Conservation (phyloP, 306 rosid genomes). For the Prunus armeniaca region DNA sequence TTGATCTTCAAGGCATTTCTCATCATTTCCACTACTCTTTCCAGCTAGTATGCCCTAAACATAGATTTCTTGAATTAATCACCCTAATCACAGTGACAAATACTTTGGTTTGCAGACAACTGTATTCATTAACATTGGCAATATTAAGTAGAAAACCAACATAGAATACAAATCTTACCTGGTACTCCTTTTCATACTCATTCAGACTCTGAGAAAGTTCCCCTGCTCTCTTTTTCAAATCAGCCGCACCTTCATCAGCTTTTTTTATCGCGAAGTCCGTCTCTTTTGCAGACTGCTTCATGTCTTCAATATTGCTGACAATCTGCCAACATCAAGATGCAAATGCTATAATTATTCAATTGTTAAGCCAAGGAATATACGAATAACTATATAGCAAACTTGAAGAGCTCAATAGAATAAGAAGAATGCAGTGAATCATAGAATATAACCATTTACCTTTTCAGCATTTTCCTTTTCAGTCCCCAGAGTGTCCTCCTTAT, state of each 20-base stretch:
- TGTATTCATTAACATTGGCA: constrained; percentile 13
- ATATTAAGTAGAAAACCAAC: constrained; percentile 5
- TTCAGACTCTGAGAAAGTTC: constrained; percentile 69
- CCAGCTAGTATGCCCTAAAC: constrained; percentile 84
- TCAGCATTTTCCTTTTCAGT: constrained; percentile 73
- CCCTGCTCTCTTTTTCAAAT: constrained; percentile 64
- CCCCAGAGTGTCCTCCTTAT: constrained; percentile 72
- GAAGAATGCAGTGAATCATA: not conserved
- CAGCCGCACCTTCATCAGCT: constrained; percentile 91
- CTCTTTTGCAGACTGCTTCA: constrained; percentile 70
- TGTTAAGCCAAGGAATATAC: not conserved
- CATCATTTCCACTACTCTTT: constrained; percentile 86
- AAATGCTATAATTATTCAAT: constrained; percentile 15
- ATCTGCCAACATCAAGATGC: constrained; percentile 46
- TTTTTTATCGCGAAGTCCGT: constrained; percentile 64
- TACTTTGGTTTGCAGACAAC: constrained; percentile 8
- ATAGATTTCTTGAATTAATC: constrained; percentile 6
- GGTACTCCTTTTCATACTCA: constrained; percentile 77
- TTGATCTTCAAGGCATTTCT: constrained; percentile 92
- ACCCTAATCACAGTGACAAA: not conserved
- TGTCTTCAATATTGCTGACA: constrained; percentile 67
- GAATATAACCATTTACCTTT: constrained; percentile 46
- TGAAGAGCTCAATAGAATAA: not conserved
- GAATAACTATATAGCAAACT: constrained; percentile 13
- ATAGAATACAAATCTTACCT: constrained; percentile 45